Evolutionary conservation across 257 asterid genomes (phyloP), one percentile per base, ranked within the genome.

Genomic region (Primulina eburnea): DNA sequence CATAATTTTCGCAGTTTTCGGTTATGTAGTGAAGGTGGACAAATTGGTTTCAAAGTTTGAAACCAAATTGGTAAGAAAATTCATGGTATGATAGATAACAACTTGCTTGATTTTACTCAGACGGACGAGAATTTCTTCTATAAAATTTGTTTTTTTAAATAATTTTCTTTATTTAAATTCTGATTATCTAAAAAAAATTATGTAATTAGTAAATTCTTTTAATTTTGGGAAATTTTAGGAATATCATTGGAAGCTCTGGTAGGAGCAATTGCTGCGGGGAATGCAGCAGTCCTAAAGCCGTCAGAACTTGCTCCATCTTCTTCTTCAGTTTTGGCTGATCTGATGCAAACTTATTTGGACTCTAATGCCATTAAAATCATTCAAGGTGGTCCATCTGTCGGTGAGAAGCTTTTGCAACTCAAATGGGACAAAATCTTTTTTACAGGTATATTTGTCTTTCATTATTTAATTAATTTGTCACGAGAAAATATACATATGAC

Each of bases 241-340:
- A 35, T 92, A 57, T 83, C 96, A 20, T 38, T 92, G 82, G 98
- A 92, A 61, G 83, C 92, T 61, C 38, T 92, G 11, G 73, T 92
- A 56, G 98, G 98, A 72, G 98, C 98, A 35, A 85, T 92, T 17
- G 91, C 92, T 4, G 92, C 98, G 7, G 98, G 98, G 17, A 89
- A 90, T 38, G 79, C 78, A 12, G 53, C n/a, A 43, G 5, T 43
- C n/a, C n/a, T 43, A 12, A 43, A 43, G 53, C 53, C 53, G 2
- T 43, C 53, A 11, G 53, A 43, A 43, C n/a, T 43, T 11, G 17
- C 53, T 43, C n/a, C 53, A 12, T 43, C 17, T 10, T 43, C 53
- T 43, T 43, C 53, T 43, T 12, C 17, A 11, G 53, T 43, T 43
- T 43, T 43, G 7, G n/a, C n/a, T 12, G n/a, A 43, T 10, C 1